Percentiles rank a stretch among this genome's conserved stretches.
phyloP scores from a whole-genome alignment of 2,329 filamentous ascomycete species.

The Chrysosporium queenslandicum region DNA sequence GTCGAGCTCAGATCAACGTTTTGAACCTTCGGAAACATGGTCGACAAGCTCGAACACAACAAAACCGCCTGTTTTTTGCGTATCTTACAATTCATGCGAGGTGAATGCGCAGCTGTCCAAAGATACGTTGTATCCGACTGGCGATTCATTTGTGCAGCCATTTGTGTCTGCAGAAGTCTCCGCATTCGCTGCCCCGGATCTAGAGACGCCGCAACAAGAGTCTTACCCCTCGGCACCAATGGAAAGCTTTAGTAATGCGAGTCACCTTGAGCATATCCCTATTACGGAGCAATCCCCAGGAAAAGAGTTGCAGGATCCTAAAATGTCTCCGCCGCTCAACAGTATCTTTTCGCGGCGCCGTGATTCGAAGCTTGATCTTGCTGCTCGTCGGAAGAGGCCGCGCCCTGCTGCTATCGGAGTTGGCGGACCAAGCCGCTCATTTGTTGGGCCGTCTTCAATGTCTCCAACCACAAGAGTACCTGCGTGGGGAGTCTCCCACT shows the following conservation, averaged over 20 bases:
- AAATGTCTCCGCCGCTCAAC: not conserved
- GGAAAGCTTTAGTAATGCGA: not conserved
- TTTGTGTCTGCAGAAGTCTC: not conserved
- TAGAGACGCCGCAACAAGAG: not conserved
- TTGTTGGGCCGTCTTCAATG: conserved; percentile 29
- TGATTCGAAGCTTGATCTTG: conserved; percentile 38
- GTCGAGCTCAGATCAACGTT: not conserved
- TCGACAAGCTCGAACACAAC: not conserved
- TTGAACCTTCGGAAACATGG: not conserved
- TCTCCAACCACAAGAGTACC: conserved; percentile 33
- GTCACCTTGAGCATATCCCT: not conserved
- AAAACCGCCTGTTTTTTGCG: not conserved
- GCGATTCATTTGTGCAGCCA: conserved; percentile 1
- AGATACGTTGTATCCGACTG: not conserved
- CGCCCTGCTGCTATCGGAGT: conserved; percentile 40
- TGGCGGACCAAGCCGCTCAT: conserved; percentile 11
- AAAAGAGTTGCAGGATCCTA: not conserved
- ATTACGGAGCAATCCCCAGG: not conserved
- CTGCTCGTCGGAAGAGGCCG: conserved; percentile 38
- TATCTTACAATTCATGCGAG: conserved; percentile 6
- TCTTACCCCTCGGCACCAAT: not conserved
- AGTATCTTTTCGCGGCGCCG: conserved; percentile 12
- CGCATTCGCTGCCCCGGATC: not conserved
- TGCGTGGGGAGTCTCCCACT: conserved; percentile 28
- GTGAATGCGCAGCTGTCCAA: not conserved